A percentile compares a stretch with the other conserved stretches of the same genome.
Evolutionary conservation across 306 rosid species (phyloP).

Genomic region (Myrica gale): DNA sequence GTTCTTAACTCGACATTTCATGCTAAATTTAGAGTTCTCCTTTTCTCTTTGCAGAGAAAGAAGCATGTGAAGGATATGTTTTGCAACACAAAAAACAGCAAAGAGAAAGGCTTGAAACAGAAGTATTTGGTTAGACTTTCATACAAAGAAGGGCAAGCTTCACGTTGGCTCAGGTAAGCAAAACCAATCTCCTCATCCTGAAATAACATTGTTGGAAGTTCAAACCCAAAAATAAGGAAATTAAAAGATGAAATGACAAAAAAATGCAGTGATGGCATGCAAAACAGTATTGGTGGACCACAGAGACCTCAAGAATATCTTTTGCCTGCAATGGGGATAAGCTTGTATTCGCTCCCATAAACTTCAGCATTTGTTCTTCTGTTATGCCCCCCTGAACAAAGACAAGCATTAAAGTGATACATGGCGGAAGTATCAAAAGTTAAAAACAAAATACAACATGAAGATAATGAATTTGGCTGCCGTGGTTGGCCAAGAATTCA

Average conservation of each 20-base stretch:
- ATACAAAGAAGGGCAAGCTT: slow-evolving; percentile 89
- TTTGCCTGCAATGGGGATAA: slow-evolving; percentile 69
- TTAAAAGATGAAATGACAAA: slow-evolving; percentile 10
- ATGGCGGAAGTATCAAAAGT: neutral
- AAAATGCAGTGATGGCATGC: slow-evolving; percentile 11
- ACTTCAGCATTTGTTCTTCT: slow-evolving; percentile 96
- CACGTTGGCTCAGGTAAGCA: slow-evolving; percentile 88
- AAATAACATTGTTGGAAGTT: slow-evolving; percentile 18
- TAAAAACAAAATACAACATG: slow-evolving; percentile 10
- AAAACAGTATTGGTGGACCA: slow-evolving; percentile 22
- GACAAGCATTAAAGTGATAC: slow-evolving; percentile 7
- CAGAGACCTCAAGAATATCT: slow-evolving; percentile 79
- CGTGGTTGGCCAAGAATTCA: too few relatives aligned
- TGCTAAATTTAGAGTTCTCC: neutral
- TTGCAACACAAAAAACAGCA: neutral
- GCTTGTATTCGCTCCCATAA: slow-evolving; percentile 79
- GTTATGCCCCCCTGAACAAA: slow-evolving; percentile 77
- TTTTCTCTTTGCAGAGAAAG: neutral
- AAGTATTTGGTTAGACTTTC: slow-evolving; percentile 46
- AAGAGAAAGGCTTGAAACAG: slow-evolving; percentile 17
- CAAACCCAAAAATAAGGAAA: neutral
- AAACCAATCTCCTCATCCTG: slow-evolving; percentile 90
- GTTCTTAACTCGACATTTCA: neutral
- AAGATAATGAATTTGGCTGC: too few relatives aligned
- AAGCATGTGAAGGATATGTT: too few relatives aligned